Evolutionary conservation across 768 basidiomycete genomes (phyloP), one percentile per base, ranked within the genome.

Genomic region (Lactarius deliciosus): DNA sequence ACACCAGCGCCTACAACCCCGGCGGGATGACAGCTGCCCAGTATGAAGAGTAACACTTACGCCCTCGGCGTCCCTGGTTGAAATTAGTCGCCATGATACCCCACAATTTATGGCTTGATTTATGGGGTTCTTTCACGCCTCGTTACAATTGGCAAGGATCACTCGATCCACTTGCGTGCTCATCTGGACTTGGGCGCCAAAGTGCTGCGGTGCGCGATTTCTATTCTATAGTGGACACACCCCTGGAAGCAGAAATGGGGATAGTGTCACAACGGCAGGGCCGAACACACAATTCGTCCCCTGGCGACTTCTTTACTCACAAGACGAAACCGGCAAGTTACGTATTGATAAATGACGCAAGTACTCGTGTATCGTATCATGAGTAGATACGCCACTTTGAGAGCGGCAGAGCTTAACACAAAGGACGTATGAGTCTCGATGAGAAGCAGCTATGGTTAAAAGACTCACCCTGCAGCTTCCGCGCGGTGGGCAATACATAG

Each of bases 401-500:
- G 41, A 83, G 80, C 5, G 91, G 89, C 10, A 94, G 75, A 36
- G 80, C 90, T 93, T 74, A 9, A 61, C 5, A 59, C 15, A 40
- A 50, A n/a, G 40, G 30, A 30, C 9, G 5, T 7, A 7, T 3
- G n/a, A 57, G 45, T 45, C 25, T 47, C 57, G 57, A 50, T 2
- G 50, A 64, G 20, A 9, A 50, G 36, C 50, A 56, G 53, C 41
- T 62, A 30, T 22, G 57, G 61, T 41, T 15, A 4, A 55, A 7
- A 1, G 10, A 74, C 90, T 75, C 71, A 94, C 94, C 85, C 85
- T 98, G 94, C 58, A 99, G 78, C 76, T 82, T 88, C 66, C 85
- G 84, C 11, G 94, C 94, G 0, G 89, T 92, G 15, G 96, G 96
- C 38, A 90, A 80, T 64, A 96, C 89, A 74, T 88, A 96, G 47